These are phyloP conservation scores for Debaryomyces nepalensis DNA, from an alignment of 1,139 yeast genomes.

Conservation along the genomic window DNA sequence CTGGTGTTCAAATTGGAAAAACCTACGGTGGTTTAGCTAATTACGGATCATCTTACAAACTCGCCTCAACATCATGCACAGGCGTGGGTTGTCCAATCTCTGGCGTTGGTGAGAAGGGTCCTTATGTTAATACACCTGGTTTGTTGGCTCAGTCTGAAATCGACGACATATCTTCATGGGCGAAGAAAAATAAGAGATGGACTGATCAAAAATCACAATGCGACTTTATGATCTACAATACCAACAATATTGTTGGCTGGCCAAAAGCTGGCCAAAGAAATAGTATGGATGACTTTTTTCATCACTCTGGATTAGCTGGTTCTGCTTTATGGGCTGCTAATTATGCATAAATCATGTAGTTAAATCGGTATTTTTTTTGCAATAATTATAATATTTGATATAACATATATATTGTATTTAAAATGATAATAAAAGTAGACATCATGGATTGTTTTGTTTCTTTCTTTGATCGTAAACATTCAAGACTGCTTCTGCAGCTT, in stretches of 20 bases:
- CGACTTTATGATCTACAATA: slow-evolving; percentile 23
- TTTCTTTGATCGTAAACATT: slow-evolving; percentile 55
- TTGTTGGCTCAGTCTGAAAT: slow-evolving; percentile 19
- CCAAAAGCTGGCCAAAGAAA: slow-evolving; percentile 19
- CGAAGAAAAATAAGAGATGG: slow-evolving; percentile 18
- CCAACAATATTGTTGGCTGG: slow-evolving; percentile 24
- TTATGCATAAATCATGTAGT: slow-evolving; percentile 10
- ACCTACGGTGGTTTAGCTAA: slow-evolving; percentile 26
- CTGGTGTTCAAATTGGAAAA: slow-evolving; percentile 24
- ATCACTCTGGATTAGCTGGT: slow-evolving; percentile 23
- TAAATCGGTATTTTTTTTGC: not conserved
- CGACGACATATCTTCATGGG: slow-evolving; percentile 16
- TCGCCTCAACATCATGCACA: slow-evolving; percentile 13
- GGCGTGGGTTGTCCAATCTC: slow-evolving; percentile 16
- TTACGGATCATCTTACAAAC: slow-evolving; percentile 21
- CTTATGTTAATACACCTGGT: slow-evolving; percentile 17
- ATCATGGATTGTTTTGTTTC: slow-evolving; percentile 34
- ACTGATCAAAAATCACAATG: slow-evolving; percentile 20
- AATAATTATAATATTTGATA: not conserved
- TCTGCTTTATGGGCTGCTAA: slow-evolving; percentile 22
- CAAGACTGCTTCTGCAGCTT: slow-evolving; percentile 70
- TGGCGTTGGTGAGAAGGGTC: slow-evolving; percentile 13
- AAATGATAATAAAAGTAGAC: not conserved
- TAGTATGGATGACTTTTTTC: slow-evolving; percentile 16
- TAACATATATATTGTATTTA: not conserved